These are phyloP conservation scores for Taphrina deformans DNA, from an alignment of 1,139 yeast genomes.

Conservation along the genomic window DNA sequence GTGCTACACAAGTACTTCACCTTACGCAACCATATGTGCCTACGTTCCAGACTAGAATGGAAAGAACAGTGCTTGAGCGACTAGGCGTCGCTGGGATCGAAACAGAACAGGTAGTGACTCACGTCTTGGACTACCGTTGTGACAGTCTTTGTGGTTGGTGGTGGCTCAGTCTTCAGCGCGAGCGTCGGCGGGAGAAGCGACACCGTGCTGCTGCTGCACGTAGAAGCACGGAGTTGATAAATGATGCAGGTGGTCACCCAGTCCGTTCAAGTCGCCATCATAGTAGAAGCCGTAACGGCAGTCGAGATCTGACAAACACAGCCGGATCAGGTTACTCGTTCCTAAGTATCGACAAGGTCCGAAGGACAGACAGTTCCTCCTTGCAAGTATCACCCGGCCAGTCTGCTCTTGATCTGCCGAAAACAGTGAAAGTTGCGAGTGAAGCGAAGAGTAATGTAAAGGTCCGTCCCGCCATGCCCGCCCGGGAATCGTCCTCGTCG, in stretches of 20 bases:
- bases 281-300: slow-evolving; percentile 2
- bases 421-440: not conserved
- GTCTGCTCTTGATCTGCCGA: not conserved
- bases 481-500: not conserved
- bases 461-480: not conserved
- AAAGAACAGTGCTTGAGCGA: slow-evolving; percentile 63
- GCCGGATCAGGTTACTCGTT: not conserved
- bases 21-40: slow-evolving; percentile 49
- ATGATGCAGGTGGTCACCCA: not conserved
- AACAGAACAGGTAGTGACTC: slow-evolving; percentile 59
- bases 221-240: slow-evolving; percentile 3
- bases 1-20: slow-evolving; percentile 49
- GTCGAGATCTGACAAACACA: not conserved
- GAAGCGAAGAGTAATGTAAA: not conserved
- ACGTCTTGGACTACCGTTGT: slow-evolving; percentile 63
- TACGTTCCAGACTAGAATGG: slow-evolving; percentile 62
- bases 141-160: slow-evolving; percentile 84
- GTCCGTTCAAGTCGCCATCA: not conserved
- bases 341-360: not conserved
- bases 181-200: slow-evolving; percentile 44
- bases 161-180: slow-evolving; percentile 69
- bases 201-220: slow-evolving; percentile 3
- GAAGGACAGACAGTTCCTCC: not conserved
- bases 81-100: slow-evolving; percentile 68
- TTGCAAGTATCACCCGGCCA: not conserved